A percentile compares a stretch with the other conserved stretches of the same genome.
These are phyloP conservation scores for Lagerstroemia speciosa DNA, from an alignment of 345 rosid genomes.

Conservation along the genomic window DNA sequence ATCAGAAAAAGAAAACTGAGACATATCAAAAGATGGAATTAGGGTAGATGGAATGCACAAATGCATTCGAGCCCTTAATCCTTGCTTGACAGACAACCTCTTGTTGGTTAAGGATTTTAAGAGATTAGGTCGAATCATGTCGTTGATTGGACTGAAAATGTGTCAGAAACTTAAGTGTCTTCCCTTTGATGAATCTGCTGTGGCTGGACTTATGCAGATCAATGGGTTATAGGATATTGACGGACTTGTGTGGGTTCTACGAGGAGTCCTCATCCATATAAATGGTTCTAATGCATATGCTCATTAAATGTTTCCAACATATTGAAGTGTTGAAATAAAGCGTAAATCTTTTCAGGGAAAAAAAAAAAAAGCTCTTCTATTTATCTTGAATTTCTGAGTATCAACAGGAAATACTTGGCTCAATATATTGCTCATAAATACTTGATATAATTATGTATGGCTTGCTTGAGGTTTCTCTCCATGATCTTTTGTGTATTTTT, in stretches of 20 bases:
- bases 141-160: not conserved
- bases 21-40: not conserved
- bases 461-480: not conserved
- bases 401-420: not conserved
- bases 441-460: not conserved
- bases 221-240: not conserved
- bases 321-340: not conserved
- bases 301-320: not conserved
- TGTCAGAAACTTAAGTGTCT: not conserved
- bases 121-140: not conserved
- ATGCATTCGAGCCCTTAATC: not conserved
- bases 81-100: not conserved
- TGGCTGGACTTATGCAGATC: not conserved
- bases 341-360: not conserved
- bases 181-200: not conserved
- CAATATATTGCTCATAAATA: not conserved
- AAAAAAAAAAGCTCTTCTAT: no score
- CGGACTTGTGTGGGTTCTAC: not conserved
- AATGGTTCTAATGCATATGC: not conserved
- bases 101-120: not conserved
- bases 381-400: not conserved
- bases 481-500: not conserved
- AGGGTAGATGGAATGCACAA: not conserved
- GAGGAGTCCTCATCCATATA: not conserved
- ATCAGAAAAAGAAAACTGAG: not conserved